Conservation (phyloP, 805 yeast species). For the Starmerella apicola region DNA sequence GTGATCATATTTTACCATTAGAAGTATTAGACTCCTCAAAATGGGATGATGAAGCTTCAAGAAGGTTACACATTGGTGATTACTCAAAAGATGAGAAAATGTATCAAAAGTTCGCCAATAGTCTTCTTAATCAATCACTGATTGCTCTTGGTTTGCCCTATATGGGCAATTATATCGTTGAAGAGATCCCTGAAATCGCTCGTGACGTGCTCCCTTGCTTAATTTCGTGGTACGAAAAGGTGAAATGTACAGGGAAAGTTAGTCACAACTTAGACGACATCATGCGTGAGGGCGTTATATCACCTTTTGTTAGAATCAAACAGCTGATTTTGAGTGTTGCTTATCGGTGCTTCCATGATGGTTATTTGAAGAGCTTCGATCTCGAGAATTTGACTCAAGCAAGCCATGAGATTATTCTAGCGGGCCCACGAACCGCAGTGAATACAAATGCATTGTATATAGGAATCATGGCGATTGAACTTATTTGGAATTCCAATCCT, state of each 20-base stretch:
- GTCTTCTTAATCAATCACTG: not conserved
- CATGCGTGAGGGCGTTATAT: not conserved
- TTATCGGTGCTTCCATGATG: slow-evolving; percentile 1
- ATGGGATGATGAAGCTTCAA: not conserved
- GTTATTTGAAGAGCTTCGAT: not conserved
- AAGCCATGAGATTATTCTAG: not conserved
- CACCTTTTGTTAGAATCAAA: not conserved
- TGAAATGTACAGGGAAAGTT: not conserved
- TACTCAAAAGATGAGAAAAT: not conserved
- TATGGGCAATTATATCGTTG: not conserved
- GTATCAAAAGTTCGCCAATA: not conserved
- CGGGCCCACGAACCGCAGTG: no score
- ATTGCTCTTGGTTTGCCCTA: not conserved
- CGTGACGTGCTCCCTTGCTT: slow-evolving; percentile 1
- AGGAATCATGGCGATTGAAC: slow-evolving; percentile 5
- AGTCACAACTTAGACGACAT: not conserved
- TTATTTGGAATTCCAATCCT: slow-evolving; percentile 2
- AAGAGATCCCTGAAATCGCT: slow-evolving; percentile 7
- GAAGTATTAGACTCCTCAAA: not conserved
- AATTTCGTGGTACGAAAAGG: not conserved
- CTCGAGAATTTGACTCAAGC: not conserved
- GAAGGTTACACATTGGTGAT: not conserved
- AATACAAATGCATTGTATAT: slow-evolving; percentile 1
- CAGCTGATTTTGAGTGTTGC: not conserved
- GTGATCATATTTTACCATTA: not conserved